Percentiles rank a stretch among this genome's conserved stretches.
These are phyloP conservation scores for Acidomyces sp. DNA, from an alignment of 495 filamentous ascomycete genomes.

Conservation along the genomic window DNA sequence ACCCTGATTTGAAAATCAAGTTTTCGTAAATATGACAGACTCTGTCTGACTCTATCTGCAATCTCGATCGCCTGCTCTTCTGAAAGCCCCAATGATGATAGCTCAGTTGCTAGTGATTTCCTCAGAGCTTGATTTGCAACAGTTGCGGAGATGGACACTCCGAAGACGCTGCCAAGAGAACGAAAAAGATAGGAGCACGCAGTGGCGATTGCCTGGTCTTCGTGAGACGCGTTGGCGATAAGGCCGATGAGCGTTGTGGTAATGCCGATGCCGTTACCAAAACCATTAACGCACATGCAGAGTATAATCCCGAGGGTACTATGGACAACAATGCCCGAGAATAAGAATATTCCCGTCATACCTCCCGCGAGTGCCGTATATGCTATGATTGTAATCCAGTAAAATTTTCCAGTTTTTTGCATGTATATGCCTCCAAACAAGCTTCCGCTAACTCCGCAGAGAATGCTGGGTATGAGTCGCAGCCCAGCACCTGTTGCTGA, in stretches of 20 bases:
- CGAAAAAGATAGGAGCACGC: conserved; percentile 83
- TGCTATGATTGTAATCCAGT: conserved; percentile 53
- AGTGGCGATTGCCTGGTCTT: conserved; percentile 66
- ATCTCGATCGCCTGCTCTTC: conserved; percentile 52
- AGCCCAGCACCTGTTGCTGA: conserved; percentile 53
- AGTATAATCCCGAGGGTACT: conserved; percentile 38
- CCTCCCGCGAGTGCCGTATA: conserved; percentile 43
- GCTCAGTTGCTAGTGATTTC: conserved; percentile 34
- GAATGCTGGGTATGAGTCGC: conserved; percentile 53
- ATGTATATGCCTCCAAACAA: conserved; percentile 58
- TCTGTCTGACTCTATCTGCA: conserved; percentile 58
- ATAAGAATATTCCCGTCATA: conserved; percentile 43
- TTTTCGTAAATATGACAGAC: conserved; percentile 54
- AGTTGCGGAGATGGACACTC: conserved; percentile 56
- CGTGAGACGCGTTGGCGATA: conserved; percentile 53
- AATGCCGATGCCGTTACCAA: conserved; percentile 55
- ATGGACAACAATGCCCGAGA: conserved; percentile 40
- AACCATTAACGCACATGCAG: conserved; percentile 42
- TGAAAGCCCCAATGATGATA: conserved; percentile 14
- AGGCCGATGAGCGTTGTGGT: conserved; percentile 56
- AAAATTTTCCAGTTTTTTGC: conserved; percentile 65
- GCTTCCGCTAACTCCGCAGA: conserved; percentile 51
- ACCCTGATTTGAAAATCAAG: conserved; percentile 48
- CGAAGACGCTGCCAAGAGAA: conserved; percentile 63
- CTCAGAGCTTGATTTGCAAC: conserved; percentile 62